Evolutionary conservation across 768 basidiomycete genomes (phyloP), one percentile per base, ranked within the genome.

Genomic region (Chiua virens): DNA sequence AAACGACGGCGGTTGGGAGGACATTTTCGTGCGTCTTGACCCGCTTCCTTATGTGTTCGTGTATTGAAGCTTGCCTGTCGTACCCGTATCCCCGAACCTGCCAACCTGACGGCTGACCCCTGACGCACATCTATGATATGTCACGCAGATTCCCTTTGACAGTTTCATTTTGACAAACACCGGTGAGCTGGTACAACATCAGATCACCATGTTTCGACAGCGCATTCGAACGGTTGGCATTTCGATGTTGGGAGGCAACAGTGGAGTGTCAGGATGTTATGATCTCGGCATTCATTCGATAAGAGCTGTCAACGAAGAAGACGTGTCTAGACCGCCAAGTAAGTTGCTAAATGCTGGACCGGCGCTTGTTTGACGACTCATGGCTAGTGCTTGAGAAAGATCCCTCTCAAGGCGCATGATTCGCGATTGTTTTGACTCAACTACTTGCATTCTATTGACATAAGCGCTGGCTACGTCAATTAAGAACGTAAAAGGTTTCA

Each of bases 221-320:
- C 81, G 79, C 40, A 71, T 98, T 15, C 79, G 87, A 43, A 89
- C 89, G 6, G 76, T 98, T 17, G 94, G 94, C 1, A 86, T 98
- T 32, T 91, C 91, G 2, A 71, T 98, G 15, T 74, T 98, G 5
- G 95, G 93, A 13, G 90, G 91, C 3, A 91, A 89, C 48, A 84
- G 87, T 49, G 81, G 84, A 14, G 73, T 82, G 9, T 75, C 83
- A 37, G 93, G 93, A 3, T 72, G 74, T 23, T 96, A 88, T 60
- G 93, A 95, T 58, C 79, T 96, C 0, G 89, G 87, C 4, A 77
- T 95, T 40, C 88, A 92, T 57, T 83, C 81, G 2, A 88, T 96
- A 50, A 77, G 85, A 47, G 81, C 87, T n/a, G 85, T 91, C 23
- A 90, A 92, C 51, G 81, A 88, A 45, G 86, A 86, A 58, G 85